Conservation (phyloP, 495 filamentous ascomycete species). For the Podospora comata region DNA sequence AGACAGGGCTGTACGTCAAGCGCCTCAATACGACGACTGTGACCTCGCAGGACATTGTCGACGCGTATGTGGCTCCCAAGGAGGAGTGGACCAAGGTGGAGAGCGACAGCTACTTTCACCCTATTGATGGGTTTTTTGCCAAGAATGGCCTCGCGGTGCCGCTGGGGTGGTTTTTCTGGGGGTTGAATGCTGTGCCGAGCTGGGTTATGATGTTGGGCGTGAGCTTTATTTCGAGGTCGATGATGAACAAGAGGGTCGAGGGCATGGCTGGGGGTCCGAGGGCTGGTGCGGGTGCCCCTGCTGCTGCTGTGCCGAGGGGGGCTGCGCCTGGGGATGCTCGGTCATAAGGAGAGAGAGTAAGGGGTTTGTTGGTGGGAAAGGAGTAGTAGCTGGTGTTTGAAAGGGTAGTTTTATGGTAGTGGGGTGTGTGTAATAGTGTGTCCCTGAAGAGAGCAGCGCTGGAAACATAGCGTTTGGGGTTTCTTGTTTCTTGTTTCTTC, state of each 20-base stretch:
- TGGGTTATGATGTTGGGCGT: conserved; percentile 75
- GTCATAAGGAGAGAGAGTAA: background rate
- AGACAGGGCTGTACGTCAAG: conserved; percentile 60
- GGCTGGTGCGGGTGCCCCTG: background rate
- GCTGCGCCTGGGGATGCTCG: background rate
- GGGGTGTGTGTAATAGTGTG: background rate
- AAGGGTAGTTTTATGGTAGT: background rate
- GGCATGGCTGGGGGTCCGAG: background rate
- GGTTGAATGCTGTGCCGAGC: conserved; percentile 55
- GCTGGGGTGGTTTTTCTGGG: conserved; percentile 72
- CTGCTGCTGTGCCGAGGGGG: background rate
- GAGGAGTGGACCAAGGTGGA: conserved; percentile 35
- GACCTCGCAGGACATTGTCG: conserved; percentile 58
- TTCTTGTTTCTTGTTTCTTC: background rate
- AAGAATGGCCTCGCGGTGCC: conserved; percentile 61
- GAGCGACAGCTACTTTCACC: conserved; percentile 76
- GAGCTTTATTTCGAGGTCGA: conserved; percentile 71
- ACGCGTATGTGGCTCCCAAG: conserved; percentile 63
- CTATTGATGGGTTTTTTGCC: conserved; percentile 70
- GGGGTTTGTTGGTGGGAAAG: background rate
- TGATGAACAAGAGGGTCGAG: conserved; percentile 54
- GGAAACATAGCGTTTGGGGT: background rate
- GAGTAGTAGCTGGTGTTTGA: background rate
- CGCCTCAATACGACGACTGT: conserved; percentile 64
- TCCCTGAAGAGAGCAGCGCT: background rate